phyloP scores from a whole-genome alignment of 495 filamentous ascomycete species.

The Cudoniella acicularis region DNA sequence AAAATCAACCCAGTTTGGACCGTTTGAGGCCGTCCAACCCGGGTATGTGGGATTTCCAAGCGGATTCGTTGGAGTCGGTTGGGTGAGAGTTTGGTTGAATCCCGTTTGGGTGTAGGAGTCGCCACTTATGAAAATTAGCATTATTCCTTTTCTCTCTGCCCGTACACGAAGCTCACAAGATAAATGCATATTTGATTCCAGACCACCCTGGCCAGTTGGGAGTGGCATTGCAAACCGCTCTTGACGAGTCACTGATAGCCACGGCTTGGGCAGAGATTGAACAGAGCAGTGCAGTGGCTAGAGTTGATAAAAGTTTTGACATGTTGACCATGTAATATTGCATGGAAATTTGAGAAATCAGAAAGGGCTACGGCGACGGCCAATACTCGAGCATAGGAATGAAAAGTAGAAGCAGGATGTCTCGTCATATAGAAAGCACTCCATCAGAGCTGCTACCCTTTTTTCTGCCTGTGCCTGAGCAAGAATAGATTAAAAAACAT shows the following conservation, averaged over 20 bases:
- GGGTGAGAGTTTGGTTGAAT: slow-evolving; percentile 58
- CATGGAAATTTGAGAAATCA: background rate
- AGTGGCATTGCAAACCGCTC: slow-evolving; percentile 17
- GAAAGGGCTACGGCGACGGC: too few species aligned
- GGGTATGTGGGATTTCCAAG: slow-evolving; percentile 72
- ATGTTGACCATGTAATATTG: slow-evolving; percentile 1
- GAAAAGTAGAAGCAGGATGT: too few species aligned
- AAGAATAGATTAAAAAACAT: background rate
- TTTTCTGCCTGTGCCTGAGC: background rate
- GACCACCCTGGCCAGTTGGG: slow-evolving; percentile 43
- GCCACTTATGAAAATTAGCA: slow-evolving; percentile 6
- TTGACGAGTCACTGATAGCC: slow-evolving; percentile 18
- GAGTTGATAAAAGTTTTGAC: background rate
- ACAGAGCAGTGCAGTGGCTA: background rate
- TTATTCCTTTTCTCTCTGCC: background rate
- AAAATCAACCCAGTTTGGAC: slow-evolving; percentile 68
- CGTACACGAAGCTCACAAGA: slow-evolving; percentile 38
- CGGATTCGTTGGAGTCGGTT: slow-evolving; percentile 62
- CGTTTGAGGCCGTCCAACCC: slow-evolving; percentile 55
- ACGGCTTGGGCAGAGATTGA: slow-evolving; percentile 15
- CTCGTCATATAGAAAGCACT: too few species aligned
- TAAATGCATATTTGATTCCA: slow-evolving; percentile 46
- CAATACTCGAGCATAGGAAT: background rate
- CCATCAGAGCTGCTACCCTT: too few species aligned
- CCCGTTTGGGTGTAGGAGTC: slow-evolving; percentile 63